These are phyloP conservation scores for Papiliotrema laurentii DNA, from an alignment of 1,284 basidiomycete genomes.

Conservation along the genomic window DNA sequence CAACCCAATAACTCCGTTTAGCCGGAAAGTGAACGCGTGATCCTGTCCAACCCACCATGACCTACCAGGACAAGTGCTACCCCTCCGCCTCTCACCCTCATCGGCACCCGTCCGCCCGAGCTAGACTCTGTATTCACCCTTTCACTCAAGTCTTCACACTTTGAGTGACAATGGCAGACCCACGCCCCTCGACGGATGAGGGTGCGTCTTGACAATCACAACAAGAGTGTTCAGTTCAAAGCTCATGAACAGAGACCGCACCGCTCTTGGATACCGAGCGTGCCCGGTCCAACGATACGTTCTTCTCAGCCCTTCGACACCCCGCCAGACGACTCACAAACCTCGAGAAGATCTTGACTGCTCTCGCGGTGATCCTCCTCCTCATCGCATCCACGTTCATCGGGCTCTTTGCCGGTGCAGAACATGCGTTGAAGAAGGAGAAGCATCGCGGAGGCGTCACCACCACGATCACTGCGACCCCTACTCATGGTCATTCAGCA, in stretches of 20 bases:
- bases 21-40: too few species aligned
- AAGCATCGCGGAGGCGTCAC: constrained; percentile 29
- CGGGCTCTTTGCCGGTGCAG: constrained; percentile 83
- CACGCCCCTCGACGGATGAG: constrained; percentile 45
- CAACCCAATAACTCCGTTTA: too few species aligned
- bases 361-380: constrained; percentile 69
- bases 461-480: constrained; percentile 27
- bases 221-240: too few species aligned
- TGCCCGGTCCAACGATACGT: constrained; percentile 20
- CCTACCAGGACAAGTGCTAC: too few species aligned
- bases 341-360: constrained; percentile 77
- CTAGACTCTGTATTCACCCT: too few species aligned
- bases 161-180: constrained; percentile 46
- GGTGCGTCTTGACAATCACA: too few species aligned
- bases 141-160: too few species aligned
- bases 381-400: constrained; percentile 80
- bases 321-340: constrained; percentile 64
- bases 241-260: constrained; percentile 48
- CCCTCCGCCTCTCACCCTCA: too few species aligned
- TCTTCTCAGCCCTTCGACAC: constrained; percentile 31
- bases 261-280: constrained; percentile 35
- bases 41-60: too few species aligned
- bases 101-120: too few species aligned
- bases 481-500: constrained; percentile 20
- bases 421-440: constrained; percentile 63